Evolutionary conservation across 2,329 filamentous ascomycete species (phyloP), one percentile per base, ranked within the genome.

Genomic region (Fusarium mundagurra): DNA sequence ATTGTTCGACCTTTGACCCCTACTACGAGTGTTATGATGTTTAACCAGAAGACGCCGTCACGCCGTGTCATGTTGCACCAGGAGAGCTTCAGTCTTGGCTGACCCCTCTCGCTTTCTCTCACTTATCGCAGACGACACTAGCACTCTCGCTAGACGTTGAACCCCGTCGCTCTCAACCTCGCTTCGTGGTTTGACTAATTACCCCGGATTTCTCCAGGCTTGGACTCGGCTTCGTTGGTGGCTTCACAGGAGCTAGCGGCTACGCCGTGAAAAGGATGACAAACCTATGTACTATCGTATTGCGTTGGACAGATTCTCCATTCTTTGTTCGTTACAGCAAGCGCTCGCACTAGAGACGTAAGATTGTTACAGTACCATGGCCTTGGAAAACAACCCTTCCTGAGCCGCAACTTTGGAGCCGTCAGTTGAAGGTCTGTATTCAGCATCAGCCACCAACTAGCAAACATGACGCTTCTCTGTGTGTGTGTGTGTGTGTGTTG

Each of bases 151-250:
- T 53, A 41, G 31, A 20, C 12, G 20, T 61, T 39, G 24, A 55
- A 61, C 36, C 53, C 55, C 24, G 36, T 39, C 29, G 34, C 33
- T 63, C 17, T 45, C 27, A 39, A 59, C 41, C 61, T 63, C 39
- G 60, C 60, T 63, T 45, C 18, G 27, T 33, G 33, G 24, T n/a
- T 57, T 66, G 33, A 65, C 68, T 48, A 58, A 55, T 59, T 74
- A 58, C 71, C 71, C 71, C 71, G 67, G 67, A 64, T 74, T 74
- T 69, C 63, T 72, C 59, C 67, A 74, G 38, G 33, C 43, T 55
- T 55, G 54, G 63, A 48, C 61, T 59, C 66, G 58, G 67, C 63
- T 61, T 67, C 33, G 48, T 69, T 53, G 53, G 69, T 73, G 69
- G 62, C 62, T 53, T 61, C 16, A 57, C 44, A 62, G 38, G 44